Evolutionary conservation across 2,329 filamentous ascomycete genomes (phyloP), one percentile per base, ranked within the genome.

Genomic region (Neurospora crassa): DNA sequence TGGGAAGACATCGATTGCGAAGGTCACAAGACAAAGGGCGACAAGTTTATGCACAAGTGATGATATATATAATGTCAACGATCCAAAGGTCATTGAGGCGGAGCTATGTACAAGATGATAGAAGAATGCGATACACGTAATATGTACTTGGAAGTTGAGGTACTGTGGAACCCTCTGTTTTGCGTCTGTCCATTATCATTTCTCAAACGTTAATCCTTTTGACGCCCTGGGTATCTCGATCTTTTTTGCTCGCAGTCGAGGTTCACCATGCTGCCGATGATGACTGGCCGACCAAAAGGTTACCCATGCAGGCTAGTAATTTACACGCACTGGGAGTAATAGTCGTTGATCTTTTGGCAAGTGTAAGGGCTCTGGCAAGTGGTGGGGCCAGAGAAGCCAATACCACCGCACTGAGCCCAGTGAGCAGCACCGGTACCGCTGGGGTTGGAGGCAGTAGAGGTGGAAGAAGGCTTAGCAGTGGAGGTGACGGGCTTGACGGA

Each of bases 251-350:
- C 29, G 53, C 53, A 37, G 53, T 34, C 53, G 53, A 8, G 29
- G 29, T n/a, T 34, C 53, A 63, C 53, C 53, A 63, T 63, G 53
- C 53, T 63, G 53, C 53, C 53, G 24, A 34, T 37, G 8, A 63
- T 63, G 29, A 37, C 29, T 1, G 8, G 29, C 29, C 53, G 16
- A 37, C n/a, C 53, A 34, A 63, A 37, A 68, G 37, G 37, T 37
- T 41, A 40, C 12, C 24, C 18, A 53, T 37, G 40, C 47, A 29
- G 47, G 47, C 47, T 29, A 37, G 53, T 16, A 5, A n/a, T 1
- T 77, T 77, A 80, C 75, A 79, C 74, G 75, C 79, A 81, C 76
- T 81, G 79, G 40, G 74, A 79, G 72, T 82, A 82, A 72, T 78
- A 82, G n/a, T 73, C 71, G 75, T 79, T 82, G 72, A 73, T 70